These are phyloP conservation scores for Colletotrichum simmondsii DNA, from an alignment of 2,329 filamentous ascomycete species.

Conservation along the genomic window DNA sequence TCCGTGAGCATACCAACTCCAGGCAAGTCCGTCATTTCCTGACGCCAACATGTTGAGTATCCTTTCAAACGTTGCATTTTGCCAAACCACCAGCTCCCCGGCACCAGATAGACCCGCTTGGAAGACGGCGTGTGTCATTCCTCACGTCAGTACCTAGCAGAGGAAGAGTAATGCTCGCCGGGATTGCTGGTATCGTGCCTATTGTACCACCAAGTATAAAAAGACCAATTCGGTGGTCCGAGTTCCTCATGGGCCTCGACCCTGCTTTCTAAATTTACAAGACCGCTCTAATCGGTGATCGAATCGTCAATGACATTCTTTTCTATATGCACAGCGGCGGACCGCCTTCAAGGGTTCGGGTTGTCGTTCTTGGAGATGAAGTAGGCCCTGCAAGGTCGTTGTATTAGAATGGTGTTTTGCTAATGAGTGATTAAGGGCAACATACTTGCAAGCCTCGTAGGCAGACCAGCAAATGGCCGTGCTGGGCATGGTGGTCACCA, in stretches of 20 bases:
- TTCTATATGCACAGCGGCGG: slow-evolving; percentile 23
- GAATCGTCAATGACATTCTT: slow-evolving; percentile 7
- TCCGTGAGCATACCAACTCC: slow-evolving; percentile 11
- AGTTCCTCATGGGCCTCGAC: background rate
- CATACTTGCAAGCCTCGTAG: slow-evolving; percentile 76
- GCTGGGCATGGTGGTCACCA: slow-evolving; percentile 97
- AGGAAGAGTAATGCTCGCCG: background rate
- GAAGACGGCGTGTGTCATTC: background rate
- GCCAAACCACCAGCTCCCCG: slow-evolving; percentile 20
- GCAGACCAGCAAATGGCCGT: slow-evolving; percentile 99
- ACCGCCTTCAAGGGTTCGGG: slow-evolving; percentile 23
- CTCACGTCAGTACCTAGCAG: slow-evolving; percentile 9
- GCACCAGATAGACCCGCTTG: slow-evolving; percentile 18
- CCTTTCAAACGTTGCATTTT: slow-evolving; percentile 28
- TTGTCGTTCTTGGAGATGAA: slow-evolving; percentile 68
- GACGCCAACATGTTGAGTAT: slow-evolving; percentile 28
- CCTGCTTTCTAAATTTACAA: slow-evolving; percentile 26
- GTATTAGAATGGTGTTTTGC: slow-evolving; percentile 22
- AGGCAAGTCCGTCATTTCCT: slow-evolving; percentile 23
- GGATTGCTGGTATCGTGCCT: background rate
- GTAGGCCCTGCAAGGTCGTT: slow-evolving; percentile 59
- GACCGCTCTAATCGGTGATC: slow-evolving; percentile 29
- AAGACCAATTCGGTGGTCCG: background rate
- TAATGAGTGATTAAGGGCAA: slow-evolving; percentile 29
- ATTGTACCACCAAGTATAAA: background rate